phyloP scores from a whole-genome alignment of 2,329 filamentous ascomycete species.

The Aspergillus puulaauensis region DNA sequence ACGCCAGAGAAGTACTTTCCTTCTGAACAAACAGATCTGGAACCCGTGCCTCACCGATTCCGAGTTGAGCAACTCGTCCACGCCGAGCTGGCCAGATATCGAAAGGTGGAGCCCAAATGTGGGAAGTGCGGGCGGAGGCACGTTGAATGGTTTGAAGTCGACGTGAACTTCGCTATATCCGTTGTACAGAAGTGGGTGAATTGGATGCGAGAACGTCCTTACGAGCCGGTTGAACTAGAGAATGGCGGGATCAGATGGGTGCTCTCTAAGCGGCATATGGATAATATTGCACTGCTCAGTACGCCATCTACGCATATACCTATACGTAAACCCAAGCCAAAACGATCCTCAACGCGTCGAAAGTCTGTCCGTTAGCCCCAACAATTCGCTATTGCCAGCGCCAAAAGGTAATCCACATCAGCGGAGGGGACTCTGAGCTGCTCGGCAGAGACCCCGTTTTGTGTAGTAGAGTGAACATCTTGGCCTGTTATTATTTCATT shows the following conservation, averaged over 20 bases:
- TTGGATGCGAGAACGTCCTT: constrained; percentile 4
- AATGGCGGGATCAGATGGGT: not conserved
- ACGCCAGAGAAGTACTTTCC: not conserved
- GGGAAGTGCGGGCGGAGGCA: not conserved
- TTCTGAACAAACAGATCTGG: not conserved
- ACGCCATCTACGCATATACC: too few relatives aligned
- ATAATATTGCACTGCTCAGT: too few relatives aligned
- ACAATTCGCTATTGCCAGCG: too few relatives aligned
- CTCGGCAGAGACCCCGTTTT: not conserved
- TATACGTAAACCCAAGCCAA: too few relatives aligned
- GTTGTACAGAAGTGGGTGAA: constrained; percentile 6
- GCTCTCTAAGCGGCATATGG: not conserved
- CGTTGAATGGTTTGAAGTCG: constrained; percentile 5
- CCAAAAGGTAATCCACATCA: too few relatives aligned
- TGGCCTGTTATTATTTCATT: too few relatives aligned
- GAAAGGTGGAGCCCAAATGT: not conserved
- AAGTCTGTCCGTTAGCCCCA: too few relatives aligned
- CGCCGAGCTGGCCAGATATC: not conserved
- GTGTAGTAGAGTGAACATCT: too few relatives aligned
- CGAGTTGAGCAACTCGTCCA: constrained; percentile 8
- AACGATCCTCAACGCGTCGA: too few relatives aligned
- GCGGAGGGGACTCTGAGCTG: not conserved
- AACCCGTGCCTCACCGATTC: not conserved
- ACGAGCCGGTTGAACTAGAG: not conserved
- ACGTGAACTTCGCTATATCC: not conserved